These are phyloP conservation scores for Xylaria sp. DNA, from an alignment of 2,329 filamentous ascomycete species.

Conservation along the genomic window DNA sequence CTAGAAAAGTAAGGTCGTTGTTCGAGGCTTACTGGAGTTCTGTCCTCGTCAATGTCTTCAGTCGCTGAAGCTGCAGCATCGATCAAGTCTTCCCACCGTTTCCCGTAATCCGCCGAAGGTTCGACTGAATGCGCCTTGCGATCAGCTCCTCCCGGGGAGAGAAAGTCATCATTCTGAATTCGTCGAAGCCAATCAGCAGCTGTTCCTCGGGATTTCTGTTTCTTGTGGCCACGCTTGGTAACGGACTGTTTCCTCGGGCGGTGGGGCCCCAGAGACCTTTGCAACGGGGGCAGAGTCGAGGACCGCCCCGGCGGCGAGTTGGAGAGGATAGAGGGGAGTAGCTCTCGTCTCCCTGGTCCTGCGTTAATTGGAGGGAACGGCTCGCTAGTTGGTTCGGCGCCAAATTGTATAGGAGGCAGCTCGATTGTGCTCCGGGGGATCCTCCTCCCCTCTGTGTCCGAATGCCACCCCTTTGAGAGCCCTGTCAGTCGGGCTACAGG, in stretches of 20 bases:
- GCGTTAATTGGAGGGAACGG: constrained; percentile 68
- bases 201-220: constrained; percentile 73
- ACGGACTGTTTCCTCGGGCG: constrained; percentile 86
- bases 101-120: constrained; percentile 80
- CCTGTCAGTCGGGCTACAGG: constrained; percentile 32
- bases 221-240: constrained; percentile 81
- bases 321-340: constrained; percentile 81
- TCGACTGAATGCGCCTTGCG: constrained; percentile 88
- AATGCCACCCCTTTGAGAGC: constrained; percentile 67
- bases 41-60: constrained; percentile 87
- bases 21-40: constrained; percentile 75
- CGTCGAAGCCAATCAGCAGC: constrained; percentile 70
- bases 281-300: constrained; percentile 83
- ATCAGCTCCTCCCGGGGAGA: constrained; percentile 70
- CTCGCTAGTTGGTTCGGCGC: constrained; percentile 72
- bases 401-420: constrained; percentile 70
- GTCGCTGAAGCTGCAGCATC: constrained; percentile 91
- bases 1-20: constrained; percentile 48
- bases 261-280: constrained; percentile 72
- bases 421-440: constrained; percentile 72
- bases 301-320: constrained; percentile 86
- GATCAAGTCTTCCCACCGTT: constrained; percentile 95
- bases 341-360: constrained; percentile 68
- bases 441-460: constrained; percentile 70
- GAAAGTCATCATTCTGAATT: constrained; percentile 65